Conservation (phyloP, 2,329 filamentous ascomycete genomes). For the Exophiala calicioides region DNA sequence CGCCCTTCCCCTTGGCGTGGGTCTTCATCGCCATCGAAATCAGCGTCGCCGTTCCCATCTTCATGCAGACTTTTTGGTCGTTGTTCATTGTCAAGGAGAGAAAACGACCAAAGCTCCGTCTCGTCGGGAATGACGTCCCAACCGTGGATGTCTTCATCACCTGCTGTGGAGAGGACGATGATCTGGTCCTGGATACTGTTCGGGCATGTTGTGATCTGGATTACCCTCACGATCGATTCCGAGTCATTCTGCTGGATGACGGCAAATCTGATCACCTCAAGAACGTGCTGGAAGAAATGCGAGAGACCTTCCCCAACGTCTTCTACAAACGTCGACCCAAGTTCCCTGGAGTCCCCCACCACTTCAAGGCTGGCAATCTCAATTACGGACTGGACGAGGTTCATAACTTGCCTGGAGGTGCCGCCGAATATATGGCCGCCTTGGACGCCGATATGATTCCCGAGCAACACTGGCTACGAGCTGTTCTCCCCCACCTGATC, state of each 20-base stretch:
- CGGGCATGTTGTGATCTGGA: conserved; percentile 55
- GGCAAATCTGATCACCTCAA: conserved; percentile 40
- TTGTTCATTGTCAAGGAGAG: conserved; percentile 60
- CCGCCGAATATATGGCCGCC: conserved; percentile 52
- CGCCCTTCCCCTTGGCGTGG: conserved; percentile 56
- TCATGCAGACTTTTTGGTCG: conserved; percentile 61
- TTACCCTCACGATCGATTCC: conserved; percentile 55
- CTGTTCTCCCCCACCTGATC: conserved; percentile 33
- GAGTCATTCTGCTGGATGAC: conserved; percentile 59
- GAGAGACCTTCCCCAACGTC: conserved; percentile 40
- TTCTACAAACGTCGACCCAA: conserved; percentile 48
- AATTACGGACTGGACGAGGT: conserved; percentile 60
- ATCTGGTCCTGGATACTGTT: conserved; percentile 58
- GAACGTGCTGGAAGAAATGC: conserved; percentile 38
- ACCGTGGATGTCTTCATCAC: conserved; percentile 60
- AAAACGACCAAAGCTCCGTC: conserved; percentile 52
- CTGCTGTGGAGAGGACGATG: conserved; percentile 58
- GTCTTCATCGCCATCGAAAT: conserved; percentile 58
- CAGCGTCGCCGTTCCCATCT: conserved; percentile 52
- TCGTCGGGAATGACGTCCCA: conserved; percentile 48
- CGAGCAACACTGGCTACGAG: conserved; percentile 35
- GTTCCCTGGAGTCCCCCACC: conserved; percentile 35
- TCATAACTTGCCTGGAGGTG: conserved; percentile 54
- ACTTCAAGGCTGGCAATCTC: conserved; percentile 36
- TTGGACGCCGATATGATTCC: conserved; percentile 40